phyloP scores from a whole-genome alignment of 1,284 basidiomycete species.

The Austropuccinia psidii region DNA sequence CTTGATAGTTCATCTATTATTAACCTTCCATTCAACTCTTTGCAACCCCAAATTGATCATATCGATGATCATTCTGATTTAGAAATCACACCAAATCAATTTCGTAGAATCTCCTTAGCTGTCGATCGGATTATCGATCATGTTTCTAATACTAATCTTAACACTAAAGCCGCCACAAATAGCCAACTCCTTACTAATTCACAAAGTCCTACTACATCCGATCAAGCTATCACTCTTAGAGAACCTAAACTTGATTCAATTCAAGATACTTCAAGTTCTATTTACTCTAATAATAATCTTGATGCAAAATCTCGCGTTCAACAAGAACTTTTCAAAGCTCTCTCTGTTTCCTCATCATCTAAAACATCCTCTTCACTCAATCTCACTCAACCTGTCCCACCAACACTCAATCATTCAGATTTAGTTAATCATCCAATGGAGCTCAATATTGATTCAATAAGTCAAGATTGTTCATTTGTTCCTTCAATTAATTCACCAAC shows the following conservation, averaged over 20 bases:
- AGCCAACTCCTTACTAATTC: too few species aligned
- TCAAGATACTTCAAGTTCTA: background rate
- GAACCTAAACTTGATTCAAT: too few species aligned
- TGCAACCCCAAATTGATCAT: background rate
- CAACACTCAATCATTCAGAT: background rate
- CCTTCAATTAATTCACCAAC: background rate
- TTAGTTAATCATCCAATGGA: background rate
- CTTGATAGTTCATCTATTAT: background rate
- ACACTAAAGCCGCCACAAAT: background rate
- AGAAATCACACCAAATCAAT: background rate
- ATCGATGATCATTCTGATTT: background rate
- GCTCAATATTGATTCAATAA: background rate
- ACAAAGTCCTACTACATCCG: background rate
- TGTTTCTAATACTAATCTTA: background rate
- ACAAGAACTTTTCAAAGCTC: constrained; percentile 26
- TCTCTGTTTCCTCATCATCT: background rate
- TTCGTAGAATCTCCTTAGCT: constrained; percentile 8
- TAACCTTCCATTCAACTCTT: background rate
- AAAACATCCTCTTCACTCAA: background rate
- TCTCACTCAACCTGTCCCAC: background rate
- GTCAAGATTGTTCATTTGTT: background rate
- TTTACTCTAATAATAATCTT: background rate
- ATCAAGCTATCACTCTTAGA: background rate
- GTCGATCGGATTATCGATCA: constrained; percentile 30
- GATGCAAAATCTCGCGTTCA: constrained; percentile 17